These are phyloP conservation scores for Colletotrichum truncatum DNA, from an alignment of 2,329 filamentous ascomycete species.

Conservation along the genomic window DNA sequence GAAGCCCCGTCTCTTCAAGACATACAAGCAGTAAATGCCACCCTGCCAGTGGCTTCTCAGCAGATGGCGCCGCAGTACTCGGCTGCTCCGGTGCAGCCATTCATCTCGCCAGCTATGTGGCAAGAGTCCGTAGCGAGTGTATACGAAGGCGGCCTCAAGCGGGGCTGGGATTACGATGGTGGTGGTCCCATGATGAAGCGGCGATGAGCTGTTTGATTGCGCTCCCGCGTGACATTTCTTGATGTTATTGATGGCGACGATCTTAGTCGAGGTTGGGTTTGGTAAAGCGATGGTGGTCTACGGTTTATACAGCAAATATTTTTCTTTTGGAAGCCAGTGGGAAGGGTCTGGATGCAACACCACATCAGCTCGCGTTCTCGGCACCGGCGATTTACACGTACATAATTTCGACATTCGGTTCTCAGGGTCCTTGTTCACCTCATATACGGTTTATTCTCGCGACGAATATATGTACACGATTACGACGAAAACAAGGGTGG, in stretches of 20 bases:
- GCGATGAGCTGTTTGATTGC: conserved; percentile 19
- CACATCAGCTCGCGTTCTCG: background rate
- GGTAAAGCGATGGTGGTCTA: background rate
- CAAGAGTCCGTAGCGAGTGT: conserved; percentile 76
- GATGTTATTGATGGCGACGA: background rate
- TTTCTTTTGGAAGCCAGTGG: background rate
- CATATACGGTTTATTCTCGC: conserved; percentile 20
- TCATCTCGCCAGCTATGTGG: conserved; percentile 78
- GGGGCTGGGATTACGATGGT: conserved; percentile 66
- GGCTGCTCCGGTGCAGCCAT: conserved; percentile 62
- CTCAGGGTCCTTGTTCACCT: conserved; percentile 7
- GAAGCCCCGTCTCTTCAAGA: conserved; percentile 64
- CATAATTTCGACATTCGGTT: conserved; percentile 21
- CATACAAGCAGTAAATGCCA: conserved; percentile 56
- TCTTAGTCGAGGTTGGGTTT: background rate
- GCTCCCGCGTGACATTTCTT: background rate
- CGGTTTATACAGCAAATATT: background rate
- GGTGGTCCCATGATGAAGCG: conserved; percentile 39
- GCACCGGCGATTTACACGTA: conserved; percentile 14
- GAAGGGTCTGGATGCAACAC: background rate
- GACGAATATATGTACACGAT: conserved; percentile 30
- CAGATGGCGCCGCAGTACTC: conserved; percentile 61
- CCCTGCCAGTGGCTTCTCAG: conserved; percentile 55
- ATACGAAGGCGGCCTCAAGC: conserved; percentile 72
- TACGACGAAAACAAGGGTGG: conserved; percentile 23